These are phyloP conservation scores for Pugionium dolabratum DNA, from an alignment of 345 rosid genomes.

Conservation along the genomic window DNA sequence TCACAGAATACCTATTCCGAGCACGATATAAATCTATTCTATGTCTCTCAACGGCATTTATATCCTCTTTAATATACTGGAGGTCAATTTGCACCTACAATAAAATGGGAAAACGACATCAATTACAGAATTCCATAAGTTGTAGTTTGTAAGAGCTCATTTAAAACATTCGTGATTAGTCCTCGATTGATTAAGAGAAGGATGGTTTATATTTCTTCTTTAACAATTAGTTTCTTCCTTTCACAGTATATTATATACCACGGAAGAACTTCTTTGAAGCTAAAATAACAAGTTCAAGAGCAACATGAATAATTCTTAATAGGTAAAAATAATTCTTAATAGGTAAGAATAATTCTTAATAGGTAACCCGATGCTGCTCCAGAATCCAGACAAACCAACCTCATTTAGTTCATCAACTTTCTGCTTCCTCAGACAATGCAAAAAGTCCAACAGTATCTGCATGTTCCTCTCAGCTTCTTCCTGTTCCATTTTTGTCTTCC, in stretches of 20 bases:
- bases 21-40: constrained; percentile 81
- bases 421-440: constrained; percentile 81
- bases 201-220: constrained; percentile 3
- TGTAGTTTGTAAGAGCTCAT: constrained; percentile 8
- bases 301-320: background rate
- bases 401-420: constrained; percentile 85
- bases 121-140: constrained; percentile 6
- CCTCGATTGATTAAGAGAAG: background rate
- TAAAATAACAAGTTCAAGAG: constrained; percentile 1
- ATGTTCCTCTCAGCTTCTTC: constrained; percentile 98
- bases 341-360: background rate
- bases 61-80: constrained; percentile 83
- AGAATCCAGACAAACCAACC: constrained; percentile 51
- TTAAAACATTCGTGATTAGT: constrained; percentile 2
- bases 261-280: constrained; percentile 6
- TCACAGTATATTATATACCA: constrained; percentile 2
- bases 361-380: constrained; percentile 2
- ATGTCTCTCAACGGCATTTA: constrained; percentile 84
- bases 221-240: constrained; percentile 10
- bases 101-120: constrained; percentile 16
- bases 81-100: constrained; percentile 82
- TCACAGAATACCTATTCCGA: constrained; percentile 75
- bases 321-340: no score
- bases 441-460: constrained; percentile 91
- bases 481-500: constrained; percentile 93